Base-by-base conservation (phyloP, 2,329 filamentous ascomycete genomes). In the Tolypocladium ophioglossoides region DNA sequence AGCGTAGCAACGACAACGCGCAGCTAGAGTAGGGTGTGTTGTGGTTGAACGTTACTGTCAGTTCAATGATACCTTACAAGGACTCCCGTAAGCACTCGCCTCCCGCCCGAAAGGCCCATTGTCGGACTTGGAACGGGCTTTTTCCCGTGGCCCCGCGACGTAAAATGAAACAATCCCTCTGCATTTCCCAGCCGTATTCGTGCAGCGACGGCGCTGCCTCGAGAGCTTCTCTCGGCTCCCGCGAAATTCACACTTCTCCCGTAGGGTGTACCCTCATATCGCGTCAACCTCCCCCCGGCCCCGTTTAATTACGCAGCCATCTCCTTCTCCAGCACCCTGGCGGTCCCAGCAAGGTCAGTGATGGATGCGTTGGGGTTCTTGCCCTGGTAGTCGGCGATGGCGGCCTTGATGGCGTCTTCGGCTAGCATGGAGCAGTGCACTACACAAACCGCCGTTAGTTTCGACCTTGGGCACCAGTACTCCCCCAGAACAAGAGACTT, bases 341-440 rank as follows among this genome's bases (percentile, higher is more conserved):
- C 82, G 35, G 87, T 91, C 61, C 89, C 89, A 52, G 85, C 84
- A 11, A 96, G 80, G 67, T 92, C 83, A 24, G 90, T 95, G 51
- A 78, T 68, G 64, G 82, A 80, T 50, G 66, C 59, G 51, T 64
- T 61, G 49, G 68, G 66, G 58, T 70, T 89, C 79, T 92, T 94
- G 69, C 83, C 88, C 74, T 94, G 89, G 76, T 94, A 95, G 70
- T 95, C 90, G 55, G 84, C 86, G 66, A 95, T 94, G 63, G 89
- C 89, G 49, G 87, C 89, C 74, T 94, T 92, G 78, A 95, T 95
- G 59, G 89, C 89, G 67, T 95, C 89, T 71, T 95, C 89, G 27
- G 89, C 89, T 60, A 95, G 81, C 87, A 95, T 94, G 52, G 87
- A 92, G 78, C 89, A 95, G 73, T 95, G 89, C 47, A 95, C 87